Conservation (phyloP, 176 grass and related monocot genomes). For the Echinochloa phyllopogon region DNA sequence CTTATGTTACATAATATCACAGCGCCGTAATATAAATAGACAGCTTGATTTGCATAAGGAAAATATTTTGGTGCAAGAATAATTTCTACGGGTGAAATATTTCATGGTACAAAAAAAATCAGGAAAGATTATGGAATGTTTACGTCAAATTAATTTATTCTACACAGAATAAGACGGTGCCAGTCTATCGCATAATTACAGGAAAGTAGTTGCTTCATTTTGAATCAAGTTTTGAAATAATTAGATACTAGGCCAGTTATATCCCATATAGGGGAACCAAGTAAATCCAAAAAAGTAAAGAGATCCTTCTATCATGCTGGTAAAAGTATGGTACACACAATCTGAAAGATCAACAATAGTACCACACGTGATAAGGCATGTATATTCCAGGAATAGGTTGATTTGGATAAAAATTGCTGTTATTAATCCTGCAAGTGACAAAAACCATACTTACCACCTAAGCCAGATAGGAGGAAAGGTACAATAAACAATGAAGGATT, state of each 20-base stretch:
- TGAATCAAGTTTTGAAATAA: neutral
- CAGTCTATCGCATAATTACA: neutral
- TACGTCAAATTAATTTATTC: neutral
- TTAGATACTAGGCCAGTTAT: neutral
- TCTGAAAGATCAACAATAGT: neutral
- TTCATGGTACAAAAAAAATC: neutral
- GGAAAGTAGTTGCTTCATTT: neutral
- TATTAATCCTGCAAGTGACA: neutral
- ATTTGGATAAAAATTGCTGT: neutral
- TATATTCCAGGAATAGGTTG: neutral
- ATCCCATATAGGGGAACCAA: neutral
- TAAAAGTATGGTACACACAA: neutral
- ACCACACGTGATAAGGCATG: neutral
- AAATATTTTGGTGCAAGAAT: neutral
- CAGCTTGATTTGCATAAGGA: neutral
- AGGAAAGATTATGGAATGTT: neutral
- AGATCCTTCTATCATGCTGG: neutral
- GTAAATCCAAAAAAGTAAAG: neutral
- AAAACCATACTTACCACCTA: conserved; percentile 63
- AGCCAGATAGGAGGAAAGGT: conserved; percentile 86
- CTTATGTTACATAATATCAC: neutral
- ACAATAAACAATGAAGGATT: conserved; percentile 85
- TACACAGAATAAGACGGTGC: neutral
- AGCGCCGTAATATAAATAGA: neutral
- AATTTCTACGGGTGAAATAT: neutral